Evolutionary conservation across 306 rosid species (phyloP).

Genomic region (Dalbergia oliveri): DNA sequence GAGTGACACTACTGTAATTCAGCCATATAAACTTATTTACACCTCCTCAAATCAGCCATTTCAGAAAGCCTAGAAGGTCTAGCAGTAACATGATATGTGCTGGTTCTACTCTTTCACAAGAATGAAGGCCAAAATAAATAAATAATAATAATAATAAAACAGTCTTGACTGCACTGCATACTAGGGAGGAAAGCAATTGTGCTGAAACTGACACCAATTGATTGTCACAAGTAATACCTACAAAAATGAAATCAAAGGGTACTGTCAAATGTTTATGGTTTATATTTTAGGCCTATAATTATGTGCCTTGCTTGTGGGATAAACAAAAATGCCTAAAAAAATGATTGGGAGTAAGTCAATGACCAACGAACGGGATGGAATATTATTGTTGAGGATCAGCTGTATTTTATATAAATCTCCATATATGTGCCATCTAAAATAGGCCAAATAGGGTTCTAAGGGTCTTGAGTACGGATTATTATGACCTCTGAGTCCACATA

Average conservation of each 20-base stretch:
- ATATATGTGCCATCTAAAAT: neutral
- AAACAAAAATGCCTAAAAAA: neutral
- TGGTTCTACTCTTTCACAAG: neutral
- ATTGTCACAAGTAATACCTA: neutral
- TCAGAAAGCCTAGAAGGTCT: conserved; percentile 1
- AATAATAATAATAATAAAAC: neutral
- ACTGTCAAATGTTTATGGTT: neutral
- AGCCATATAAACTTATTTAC: neutral
- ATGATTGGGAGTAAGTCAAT: neutral
- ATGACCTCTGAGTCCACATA: neutral
- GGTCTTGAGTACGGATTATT: conserved; percentile 4
- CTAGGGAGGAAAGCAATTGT: neutral
- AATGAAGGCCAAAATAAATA: neutral
- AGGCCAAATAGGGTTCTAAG: neutral
- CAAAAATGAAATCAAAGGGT: conserved; percentile 1
- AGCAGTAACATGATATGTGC: conserved; percentile 7
- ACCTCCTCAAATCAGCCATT: neutral
- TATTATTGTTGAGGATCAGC: neutral
- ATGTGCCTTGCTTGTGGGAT: neutral
- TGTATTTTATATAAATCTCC: neutral
- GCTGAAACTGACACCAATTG: neutral
- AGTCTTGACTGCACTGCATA: neutral
- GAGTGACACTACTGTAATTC: neutral
- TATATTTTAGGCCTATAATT: conserved; percentile 7
- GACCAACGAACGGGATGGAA: neutral